Evolutionary conservation across 352 stramenopile genomes (phyloP).

Genomic region (Thalassiosira mediterranea): DNA sequence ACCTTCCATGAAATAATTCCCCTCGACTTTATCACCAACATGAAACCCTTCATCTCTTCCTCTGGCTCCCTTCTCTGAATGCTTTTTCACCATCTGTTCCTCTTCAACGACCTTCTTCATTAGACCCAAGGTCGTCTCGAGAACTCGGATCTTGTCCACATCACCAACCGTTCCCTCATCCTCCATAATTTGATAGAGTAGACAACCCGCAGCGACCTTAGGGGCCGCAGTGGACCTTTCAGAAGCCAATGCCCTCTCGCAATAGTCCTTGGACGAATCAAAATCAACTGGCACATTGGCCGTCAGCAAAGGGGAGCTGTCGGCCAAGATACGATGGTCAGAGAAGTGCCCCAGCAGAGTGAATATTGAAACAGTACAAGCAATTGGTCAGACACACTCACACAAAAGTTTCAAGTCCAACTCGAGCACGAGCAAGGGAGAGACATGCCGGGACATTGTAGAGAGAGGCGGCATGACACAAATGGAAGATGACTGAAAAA

Average conservation of each 20-base stretch:
- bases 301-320: slow-evolving; percentile 49
- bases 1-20: slow-evolving; percentile 74
- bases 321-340: neutral
- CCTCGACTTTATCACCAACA: slow-evolving; percentile 69
- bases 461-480: slow-evolving; percentile 66
- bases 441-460: slow-evolving; percentile 64
- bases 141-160: slow-evolving; percentile 54
- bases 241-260: slow-evolving; percentile 60
- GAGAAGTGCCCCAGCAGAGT: neutral
- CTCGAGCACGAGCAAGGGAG: slow-evolving; percentile 60
- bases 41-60: slow-evolving; percentile 46
- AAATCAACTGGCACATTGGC: slow-evolving; percentile 73
- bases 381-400: too few species aligned
- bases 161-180: slow-evolving; percentile 59
- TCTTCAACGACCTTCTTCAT: slow-evolving; percentile 51
- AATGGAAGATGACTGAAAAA: slow-evolving; percentile 76
- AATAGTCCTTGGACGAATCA: slow-evolving; percentile 73
- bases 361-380: too few species aligned
- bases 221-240: slow-evolving; percentile 36
- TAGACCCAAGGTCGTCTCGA: slow-evolving; percentile 60
- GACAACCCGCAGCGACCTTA: slow-evolving; percentile 69
- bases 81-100: slow-evolving; percentile 36
- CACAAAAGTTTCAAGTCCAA: slow-evolving; percentile 63
- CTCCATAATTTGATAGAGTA: slow-evolving; percentile 74
- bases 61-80: slow-evolving; percentile 31